phyloP scores from a whole-genome alignment of 2,329 filamentous ascomycete species.

The Drechmeria coniospora region DNA sequence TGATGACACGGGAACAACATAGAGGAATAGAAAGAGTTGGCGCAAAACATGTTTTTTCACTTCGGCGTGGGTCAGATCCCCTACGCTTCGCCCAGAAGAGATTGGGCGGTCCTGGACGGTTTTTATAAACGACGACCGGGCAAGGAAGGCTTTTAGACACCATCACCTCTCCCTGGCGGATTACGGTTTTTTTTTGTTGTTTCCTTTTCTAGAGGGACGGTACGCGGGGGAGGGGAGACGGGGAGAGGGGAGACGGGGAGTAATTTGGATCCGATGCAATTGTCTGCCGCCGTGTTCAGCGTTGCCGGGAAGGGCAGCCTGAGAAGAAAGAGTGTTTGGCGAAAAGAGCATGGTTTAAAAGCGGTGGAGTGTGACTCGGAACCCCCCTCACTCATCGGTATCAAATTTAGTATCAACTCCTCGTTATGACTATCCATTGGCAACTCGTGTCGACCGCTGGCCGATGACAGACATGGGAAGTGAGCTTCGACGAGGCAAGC shows the following conservation, averaged over 20 bases:
- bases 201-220: neutral
- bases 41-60: slow-evolving; percentile 19
- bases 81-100: slow-evolving; percentile 1
- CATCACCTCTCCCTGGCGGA: slow-evolving; percentile 5
- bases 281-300: too few relatives aligned
- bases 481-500: too few relatives aligned
- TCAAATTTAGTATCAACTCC: too few relatives aligned
- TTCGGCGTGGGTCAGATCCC: slow-evolving; percentile 4
- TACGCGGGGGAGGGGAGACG: neutral
- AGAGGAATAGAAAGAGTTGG: slow-evolving; percentile 24
- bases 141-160: slow-evolving; percentile 8
- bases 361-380: too few relatives aligned
- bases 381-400: too few relatives aligned
- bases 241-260: neutral
- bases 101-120: slow-evolving; percentile 7
- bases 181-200: neutral
- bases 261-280: slow-evolving; percentile 10
- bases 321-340: too few relatives aligned
- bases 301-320: too few relatives aligned
- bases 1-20: slow-evolving; percentile 24
- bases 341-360: too few relatives aligned
- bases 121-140: slow-evolving; percentile 4
- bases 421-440: too few relatives aligned
- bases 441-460: too few relatives aligned
- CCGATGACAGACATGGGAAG: too few relatives aligned